These are phyloP conservation scores for Sclerotinia minor DNA, from an alignment of 2,329 filamentous ascomycete species.

Conservation along the genomic window DNA sequence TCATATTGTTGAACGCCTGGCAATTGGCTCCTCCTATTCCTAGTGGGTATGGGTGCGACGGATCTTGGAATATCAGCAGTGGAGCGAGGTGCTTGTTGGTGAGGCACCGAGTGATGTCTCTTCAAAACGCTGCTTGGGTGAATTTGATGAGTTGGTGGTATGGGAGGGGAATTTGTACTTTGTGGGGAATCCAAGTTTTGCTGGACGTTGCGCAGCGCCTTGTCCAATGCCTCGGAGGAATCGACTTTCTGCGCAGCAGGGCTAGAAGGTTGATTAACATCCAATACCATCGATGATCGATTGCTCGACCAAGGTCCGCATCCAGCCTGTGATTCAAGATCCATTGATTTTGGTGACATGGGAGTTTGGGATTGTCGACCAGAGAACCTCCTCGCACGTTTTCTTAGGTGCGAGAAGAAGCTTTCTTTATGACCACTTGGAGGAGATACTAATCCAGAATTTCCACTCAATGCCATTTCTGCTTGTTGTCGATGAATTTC, in stretches of 20 bases:
- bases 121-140: constrained; percentile 57
- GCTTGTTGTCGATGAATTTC: constrained; percentile 89
- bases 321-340: constrained; percentile 88
- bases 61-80: constrained; percentile 59
- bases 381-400: constrained; percentile 87
- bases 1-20: constrained; percentile 81
- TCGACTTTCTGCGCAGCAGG: constrained; percentile 53
- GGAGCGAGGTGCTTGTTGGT: constrained; percentile 55
- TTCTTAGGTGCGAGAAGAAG: constrained; percentile 96
- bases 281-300: constrained; percentile 78
- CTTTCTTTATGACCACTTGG: constrained; percentile 83
- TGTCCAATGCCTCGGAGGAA: constrained; percentile 61
- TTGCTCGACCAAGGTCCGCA: constrained; percentile 88
- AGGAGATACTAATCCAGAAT: constrained; percentile 72
- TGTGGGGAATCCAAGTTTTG: constrained; percentile 49
- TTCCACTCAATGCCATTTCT: constrained; percentile 80
- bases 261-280: constrained; percentile 50
- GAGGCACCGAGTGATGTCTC: constrained; percentile 64
- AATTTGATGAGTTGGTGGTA: constrained; percentile 56
- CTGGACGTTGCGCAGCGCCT: constrained; percentile 56
- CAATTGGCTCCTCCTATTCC: constrained; percentile 77
- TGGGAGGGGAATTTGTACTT: constrained; percentile 42
- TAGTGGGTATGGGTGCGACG: constrained; percentile 67
- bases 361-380: constrained; percentile 79
- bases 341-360: constrained; percentile 76